A percentile compares a stretch with the other conserved stretches of the same genome.
Conservation (phyloP, 2,329 filamentous ascomycete genomes). For the Leptographium wingfieldii region DNA sequence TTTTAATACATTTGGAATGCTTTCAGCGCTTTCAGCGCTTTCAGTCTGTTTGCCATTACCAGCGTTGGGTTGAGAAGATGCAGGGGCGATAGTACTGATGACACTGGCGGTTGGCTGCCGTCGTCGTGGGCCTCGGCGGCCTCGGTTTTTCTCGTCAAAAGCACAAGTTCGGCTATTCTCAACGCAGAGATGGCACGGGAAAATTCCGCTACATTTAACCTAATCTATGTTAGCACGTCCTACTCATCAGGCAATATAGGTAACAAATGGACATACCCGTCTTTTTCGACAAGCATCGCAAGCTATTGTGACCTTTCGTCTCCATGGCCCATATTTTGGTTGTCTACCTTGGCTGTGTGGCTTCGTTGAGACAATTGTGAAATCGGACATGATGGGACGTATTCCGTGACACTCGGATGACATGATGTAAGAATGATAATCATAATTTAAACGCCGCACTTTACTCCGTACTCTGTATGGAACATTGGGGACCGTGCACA, state of each 20-base stretch:
- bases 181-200: neutral
- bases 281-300: neutral
- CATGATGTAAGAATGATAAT: too few relatives aligned
- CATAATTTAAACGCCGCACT: too few relatives aligned
- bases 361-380: too few relatives aligned
- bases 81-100: neutral
- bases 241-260: too few relatives aligned
- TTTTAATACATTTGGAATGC: too few relatives aligned
- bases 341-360: neutral
- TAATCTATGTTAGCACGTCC: neutral
- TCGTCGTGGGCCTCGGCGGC: neutral
- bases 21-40: too few relatives aligned
- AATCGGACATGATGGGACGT: neutral
- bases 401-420: too few relatives aligned
- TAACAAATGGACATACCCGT: neutral
- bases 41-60: too few relatives aligned
- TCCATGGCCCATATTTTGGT: neutral
- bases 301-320: neutral
- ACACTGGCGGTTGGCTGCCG: neutral
- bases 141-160: neutral
- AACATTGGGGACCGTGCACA: neutral
- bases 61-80: neutral
- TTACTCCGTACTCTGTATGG: neutral
- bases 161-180: neutral
- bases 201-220: neutral